These are phyloP conservation scores for Ceratocystis eucalypticola DNA, from an alignment of 2,329 filamentous ascomycete species.

Conservation along the genomic window DNA sequence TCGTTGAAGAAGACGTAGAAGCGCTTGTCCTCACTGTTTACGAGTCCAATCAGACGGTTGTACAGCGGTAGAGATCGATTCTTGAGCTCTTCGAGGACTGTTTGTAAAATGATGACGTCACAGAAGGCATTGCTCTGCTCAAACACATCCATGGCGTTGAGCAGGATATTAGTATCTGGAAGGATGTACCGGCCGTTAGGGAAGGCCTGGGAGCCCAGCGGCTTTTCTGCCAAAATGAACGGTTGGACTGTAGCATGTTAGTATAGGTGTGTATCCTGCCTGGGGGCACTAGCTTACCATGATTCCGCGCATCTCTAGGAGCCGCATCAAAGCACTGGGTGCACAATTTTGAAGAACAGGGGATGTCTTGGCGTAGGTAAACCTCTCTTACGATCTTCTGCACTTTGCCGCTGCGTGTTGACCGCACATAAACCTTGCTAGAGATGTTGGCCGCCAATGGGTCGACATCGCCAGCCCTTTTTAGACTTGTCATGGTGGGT, in stretches of 20 bases:
- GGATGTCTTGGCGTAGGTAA: slow-evolving; percentile 91
- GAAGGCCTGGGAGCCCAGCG: slow-evolving; percentile 68
- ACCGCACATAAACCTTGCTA: slow-evolving; percentile 90
- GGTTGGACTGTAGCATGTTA: slow-evolving; percentile 40
- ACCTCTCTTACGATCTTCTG: slow-evolving; percentile 97
- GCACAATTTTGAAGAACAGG: slow-evolving; percentile 88
- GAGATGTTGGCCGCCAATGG: slow-evolving; percentile 60
- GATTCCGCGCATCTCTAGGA: slow-evolving; percentile 64
- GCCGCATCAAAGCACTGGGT: slow-evolving; percentile 58
- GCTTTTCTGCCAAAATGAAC: slow-evolving; percentile 79
- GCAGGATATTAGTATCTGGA: slow-evolving; percentile 88
- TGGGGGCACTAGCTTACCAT: slow-evolving; percentile 41
- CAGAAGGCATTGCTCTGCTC: slow-evolving; percentile 85
- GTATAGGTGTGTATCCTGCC: background rate
- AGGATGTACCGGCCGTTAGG: slow-evolving; percentile 85
- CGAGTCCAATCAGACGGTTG: slow-evolving; percentile 78
- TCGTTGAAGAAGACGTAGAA: slow-evolving; percentile 99
- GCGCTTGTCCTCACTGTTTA: slow-evolving; percentile 90
- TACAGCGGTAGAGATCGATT: slow-evolving; percentile 90
- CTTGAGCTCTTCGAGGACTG: slow-evolving; percentile 88
- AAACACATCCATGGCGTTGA: slow-evolving; percentile 94
- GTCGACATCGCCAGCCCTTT: slow-evolving; percentile 41
- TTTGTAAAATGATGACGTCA: slow-evolving; percentile 93
- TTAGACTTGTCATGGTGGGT: slow-evolving; percentile 49
- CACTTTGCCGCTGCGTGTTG: slow-evolving; percentile 89